phyloP scores from a whole-genome alignment of 257 asterid species.

The Schizonepeta tenuifolia region DNA sequence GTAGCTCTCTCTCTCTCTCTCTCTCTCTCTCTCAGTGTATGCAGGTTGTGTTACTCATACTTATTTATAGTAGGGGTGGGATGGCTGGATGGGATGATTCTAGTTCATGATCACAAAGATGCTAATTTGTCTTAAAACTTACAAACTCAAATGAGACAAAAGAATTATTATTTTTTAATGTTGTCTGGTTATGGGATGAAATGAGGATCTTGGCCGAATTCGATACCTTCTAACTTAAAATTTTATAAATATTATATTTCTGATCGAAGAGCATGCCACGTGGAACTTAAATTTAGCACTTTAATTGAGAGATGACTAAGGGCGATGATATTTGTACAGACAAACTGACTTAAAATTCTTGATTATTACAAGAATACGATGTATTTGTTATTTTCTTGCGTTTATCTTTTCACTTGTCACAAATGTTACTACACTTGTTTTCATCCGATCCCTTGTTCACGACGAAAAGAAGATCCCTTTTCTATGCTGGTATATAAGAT shows the following conservation, averaged over 20 bases:
- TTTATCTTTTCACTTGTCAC: constrained; percentile 10
- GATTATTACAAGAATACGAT: constrained; percentile 13
- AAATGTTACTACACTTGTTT: not conserved
- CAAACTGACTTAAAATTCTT: not conserved
- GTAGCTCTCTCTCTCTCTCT: not conserved
- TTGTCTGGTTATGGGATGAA: constrained; percentile 36
- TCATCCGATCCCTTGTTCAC: not conserved
- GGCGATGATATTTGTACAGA: constrained; percentile 23
- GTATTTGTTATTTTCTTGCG: constrained; percentile 7
- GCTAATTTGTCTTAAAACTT: constrained; percentile 45
- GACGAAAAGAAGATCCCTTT: not conserved
- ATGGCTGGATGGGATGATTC: constrained; percentile 25
- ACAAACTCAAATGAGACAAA: not conserved
- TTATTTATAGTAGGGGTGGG: not conserved
- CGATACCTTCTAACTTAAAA: constrained; percentile 44
- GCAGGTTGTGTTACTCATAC: too few relatives aligned
- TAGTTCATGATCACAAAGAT: constrained; percentile 33
- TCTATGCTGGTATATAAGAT: not conserved
- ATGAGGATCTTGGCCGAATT: constrained; percentile 47
- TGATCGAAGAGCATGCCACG: constrained; percentile 25
- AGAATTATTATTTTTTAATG: not conserved
- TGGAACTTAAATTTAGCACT: constrained; percentile 17
- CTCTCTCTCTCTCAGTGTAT: not conserved
- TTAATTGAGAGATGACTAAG: not conserved
- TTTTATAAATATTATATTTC: not conserved